Evolutionary conservation across 257 asterid species (phyloP), one percentile per base, ranked within the genome.

Genomic region (Gardenia jasminoides): DNA sequence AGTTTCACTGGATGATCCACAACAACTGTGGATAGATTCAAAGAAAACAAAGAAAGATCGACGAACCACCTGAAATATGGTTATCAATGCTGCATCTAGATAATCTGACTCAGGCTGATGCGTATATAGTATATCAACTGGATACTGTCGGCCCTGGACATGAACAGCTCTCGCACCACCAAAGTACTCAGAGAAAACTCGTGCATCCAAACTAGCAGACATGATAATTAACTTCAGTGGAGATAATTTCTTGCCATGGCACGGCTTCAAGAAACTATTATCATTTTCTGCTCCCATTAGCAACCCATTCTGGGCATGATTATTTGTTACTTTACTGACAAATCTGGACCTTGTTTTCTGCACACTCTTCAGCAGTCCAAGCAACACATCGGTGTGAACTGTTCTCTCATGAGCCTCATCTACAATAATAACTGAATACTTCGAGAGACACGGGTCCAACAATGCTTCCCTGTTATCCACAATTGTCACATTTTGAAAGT

Each of bases 341-440:
- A 86, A 82, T 78, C 67, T 78, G 50, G 90, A 90, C 90, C 99
- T 95, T 67, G 83, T 84, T 76, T 89, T 89, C 80, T 92, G 98
- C 81, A 95, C 94, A 68, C 82, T 86, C 91, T 95, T 95, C 88
- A 95, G 80, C 85, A 95, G 85, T 73, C 99, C 97, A 70, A 95
- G 98, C 83, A 95, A 87, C 66, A 95, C 97, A 88, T 95, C 99
- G 76, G 99, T 95, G 83, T 95, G 99, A 72, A 95, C 89, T 47
- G 99, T 95, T 85, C 99, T 91, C 93, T 95, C 97, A 79, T 95
- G 99, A 79, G 99, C 98, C 88, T 95, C 99, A 69, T 95, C 99
- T 64, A 95, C 94, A 76, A 95, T 89, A 86, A 95, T 92, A 76
- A 93, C 98, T 47, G 98, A 93, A 88, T 95, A 95, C 84, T 84